Percentiles rank a stretch among this genome's conserved stretches.
phyloP scores from a whole-genome alignment of 2,329 filamentous ascomycete genomes.

The Neofusicoccum parvum region DNA sequence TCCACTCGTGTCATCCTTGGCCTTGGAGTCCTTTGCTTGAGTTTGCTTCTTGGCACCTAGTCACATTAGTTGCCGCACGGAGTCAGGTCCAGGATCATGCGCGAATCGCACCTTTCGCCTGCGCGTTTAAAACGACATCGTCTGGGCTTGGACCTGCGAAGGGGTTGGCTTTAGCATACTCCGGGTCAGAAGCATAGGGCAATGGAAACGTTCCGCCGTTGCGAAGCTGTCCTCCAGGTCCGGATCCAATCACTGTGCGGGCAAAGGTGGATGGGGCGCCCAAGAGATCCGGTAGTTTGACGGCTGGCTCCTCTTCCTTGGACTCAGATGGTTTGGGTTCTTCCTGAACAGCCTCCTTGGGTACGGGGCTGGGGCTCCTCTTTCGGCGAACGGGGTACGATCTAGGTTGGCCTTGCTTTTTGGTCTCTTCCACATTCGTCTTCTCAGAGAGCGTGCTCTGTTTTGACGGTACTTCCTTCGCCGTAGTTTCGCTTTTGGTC shows the following conservation, averaged over 20 bases:
- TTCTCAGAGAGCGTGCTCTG: constrained; percentile 26
- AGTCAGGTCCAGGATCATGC: constrained; percentile 25
- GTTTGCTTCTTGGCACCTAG: constrained; percentile 30
- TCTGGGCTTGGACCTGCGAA: constrained; percentile 90
- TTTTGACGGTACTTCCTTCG: background rate
- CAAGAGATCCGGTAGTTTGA: constrained; percentile 40
- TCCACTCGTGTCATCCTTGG: constrained; percentile 35
- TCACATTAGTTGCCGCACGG: constrained; percentile 25
- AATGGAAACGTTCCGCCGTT: constrained; percentile 33
- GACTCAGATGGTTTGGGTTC: background rate
- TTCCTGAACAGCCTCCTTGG: background rate
- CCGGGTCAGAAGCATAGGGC: constrained; percentile 40
- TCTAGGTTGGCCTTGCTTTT: background rate
- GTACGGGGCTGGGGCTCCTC: constrained; percentile 11
- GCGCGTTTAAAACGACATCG: constrained; percentile 83
- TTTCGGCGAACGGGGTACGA: constrained; percentile 6
- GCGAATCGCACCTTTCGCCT: constrained; percentile 51
- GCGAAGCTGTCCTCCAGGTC: constrained; percentile 10
- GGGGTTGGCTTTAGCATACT: constrained; percentile 55
- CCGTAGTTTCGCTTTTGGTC: constrained; percentile 28
- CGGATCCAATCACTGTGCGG: constrained; percentile 48
- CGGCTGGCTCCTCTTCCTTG: constrained; percentile 4
- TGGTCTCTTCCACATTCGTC: constrained; percentile 25
- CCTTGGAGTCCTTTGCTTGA: constrained; percentile 25
- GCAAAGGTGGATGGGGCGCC: constrained; percentile 56